Conservation (phyloP, 148 eudicot species). For the Talinum fruticosum region DNA sequence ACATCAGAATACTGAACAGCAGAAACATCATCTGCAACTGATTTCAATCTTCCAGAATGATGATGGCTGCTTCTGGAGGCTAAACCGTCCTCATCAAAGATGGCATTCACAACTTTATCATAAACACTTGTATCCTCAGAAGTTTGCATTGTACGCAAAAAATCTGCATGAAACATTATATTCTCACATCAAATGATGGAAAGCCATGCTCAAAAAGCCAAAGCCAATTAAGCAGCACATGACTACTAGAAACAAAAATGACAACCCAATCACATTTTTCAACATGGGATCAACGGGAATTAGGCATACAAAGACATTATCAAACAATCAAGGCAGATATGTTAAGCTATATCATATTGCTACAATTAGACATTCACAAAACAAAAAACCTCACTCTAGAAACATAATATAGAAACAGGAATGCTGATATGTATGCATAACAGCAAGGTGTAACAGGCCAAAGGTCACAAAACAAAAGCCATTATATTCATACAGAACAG, state of each 20-base stretch:
- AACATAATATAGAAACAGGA: neutral
- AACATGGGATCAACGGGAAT: neutral
- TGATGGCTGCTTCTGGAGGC: conserved; percentile 49
- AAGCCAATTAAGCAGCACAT: neutral
- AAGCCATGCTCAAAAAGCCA: conserved; percentile 1
- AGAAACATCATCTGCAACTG: conserved; percentile 46
- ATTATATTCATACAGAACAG: neutral
- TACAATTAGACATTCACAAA: neutral
- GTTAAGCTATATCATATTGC: neutral
- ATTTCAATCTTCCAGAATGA: conserved; percentile 45
- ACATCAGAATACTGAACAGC: conserved; percentile 51
- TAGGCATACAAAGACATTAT: neutral
- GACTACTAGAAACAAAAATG: neutral
- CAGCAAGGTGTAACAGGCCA: neutral
- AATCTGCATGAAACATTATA: conserved; percentile 43
- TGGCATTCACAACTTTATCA: conserved; percentile 81
- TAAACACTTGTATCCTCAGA: conserved; percentile 86
- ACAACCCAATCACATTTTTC: neutral
- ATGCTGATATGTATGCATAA: neutral
- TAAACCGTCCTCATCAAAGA: conserved; percentile 70
- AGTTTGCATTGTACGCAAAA: conserved; percentile 74
- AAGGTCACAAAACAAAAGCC: neutral
- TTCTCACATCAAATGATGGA: neutral
- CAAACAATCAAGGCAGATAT: neutral
- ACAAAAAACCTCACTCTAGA: neutral